Base-by-base conservation (phyloP, 306 rosid genomes). In the Hippophae gyantsensis region DNA sequence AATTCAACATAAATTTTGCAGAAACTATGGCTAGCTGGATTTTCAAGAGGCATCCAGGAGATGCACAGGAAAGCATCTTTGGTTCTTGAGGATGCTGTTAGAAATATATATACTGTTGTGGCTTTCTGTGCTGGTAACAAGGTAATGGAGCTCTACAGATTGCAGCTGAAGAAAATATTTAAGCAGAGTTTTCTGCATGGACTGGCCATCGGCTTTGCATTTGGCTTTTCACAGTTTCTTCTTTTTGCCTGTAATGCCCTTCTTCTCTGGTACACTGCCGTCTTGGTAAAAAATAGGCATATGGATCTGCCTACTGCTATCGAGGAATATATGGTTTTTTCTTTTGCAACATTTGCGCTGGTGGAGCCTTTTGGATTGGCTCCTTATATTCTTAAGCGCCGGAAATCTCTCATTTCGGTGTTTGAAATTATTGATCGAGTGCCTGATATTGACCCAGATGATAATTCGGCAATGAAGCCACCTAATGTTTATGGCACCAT, bases 311-410 rank as follows among this genome's bases (percentile, higher is more conserved):
- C 82, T 55, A 83, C 95, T 72, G 99, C 95, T 26, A 71, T 93
- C 71, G 85, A 86, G 86, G 99, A 77, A 71, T 93, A 93, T 59
- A 88, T 93, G 82, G 95, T 93, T 78, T 93, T 93, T 86, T 93
- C 99, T 52, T 93, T 93, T 52, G 97, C 99, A 53, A 86, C 99
- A 26, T 93, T 93, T 79, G 99, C 99, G 5, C 86, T 93, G 57
- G 99, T 93, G 76, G 99, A 93, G 78, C 99, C 99, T 58, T 93
- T 93, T 69, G 99, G 99, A n/a, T 69, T 93, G 84, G 99, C 99
- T 77, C 99, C 99, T 9, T 93, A 93, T 81, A 93, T 93, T 61
- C 94, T 93, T 48, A 93, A 93, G 74, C 85, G 99, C n/a, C 94
- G 99, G n/a, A 88, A 93, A 61, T 93, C 99, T 60, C 95, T 93